Evolutionary conservation across 345 rosid genomes (phyloP).

Genomic region (Eucalyptus rudis): DNA sequence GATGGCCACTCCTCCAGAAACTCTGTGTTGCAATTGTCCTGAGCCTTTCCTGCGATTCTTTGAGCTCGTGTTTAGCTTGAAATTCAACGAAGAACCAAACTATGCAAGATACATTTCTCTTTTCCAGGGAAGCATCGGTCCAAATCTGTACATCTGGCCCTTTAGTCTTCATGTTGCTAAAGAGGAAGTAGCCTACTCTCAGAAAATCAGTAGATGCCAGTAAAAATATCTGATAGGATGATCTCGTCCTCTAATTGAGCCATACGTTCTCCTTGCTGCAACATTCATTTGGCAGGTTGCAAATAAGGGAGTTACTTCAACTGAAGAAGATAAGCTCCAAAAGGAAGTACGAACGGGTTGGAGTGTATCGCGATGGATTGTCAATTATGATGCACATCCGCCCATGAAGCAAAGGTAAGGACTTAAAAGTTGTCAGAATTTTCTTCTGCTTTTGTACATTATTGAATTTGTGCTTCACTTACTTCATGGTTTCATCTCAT

Average conservation of each 20-base stretch:
- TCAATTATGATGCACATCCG: neutral
- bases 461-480: neutral
- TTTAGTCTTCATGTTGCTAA: neutral
- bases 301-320: neutral
- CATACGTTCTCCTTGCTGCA: neutral
- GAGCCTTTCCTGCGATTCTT: neutral
- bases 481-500: neutral
- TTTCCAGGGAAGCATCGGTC: neutral
- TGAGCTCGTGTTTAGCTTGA: neutral
- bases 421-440: neutral
- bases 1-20: neutral
- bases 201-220: neutral
- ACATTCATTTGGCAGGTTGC: neutral
- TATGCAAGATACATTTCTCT: neutral
- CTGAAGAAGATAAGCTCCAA: neutral
- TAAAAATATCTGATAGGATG: neutral
- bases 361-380: neutral
- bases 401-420: conserved; percentile 1
- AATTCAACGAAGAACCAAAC: neutral
- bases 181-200: neutral
- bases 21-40: neutral
- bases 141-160: neutral
- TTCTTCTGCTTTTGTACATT: neutral
- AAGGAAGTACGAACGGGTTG: neutral
- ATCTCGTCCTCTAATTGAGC: neutral